Percentiles rank a stretch among this genome's conserved stretches.
Conservation (phyloP, 345 rosid genomes). For the Turnera subulata region DNA sequence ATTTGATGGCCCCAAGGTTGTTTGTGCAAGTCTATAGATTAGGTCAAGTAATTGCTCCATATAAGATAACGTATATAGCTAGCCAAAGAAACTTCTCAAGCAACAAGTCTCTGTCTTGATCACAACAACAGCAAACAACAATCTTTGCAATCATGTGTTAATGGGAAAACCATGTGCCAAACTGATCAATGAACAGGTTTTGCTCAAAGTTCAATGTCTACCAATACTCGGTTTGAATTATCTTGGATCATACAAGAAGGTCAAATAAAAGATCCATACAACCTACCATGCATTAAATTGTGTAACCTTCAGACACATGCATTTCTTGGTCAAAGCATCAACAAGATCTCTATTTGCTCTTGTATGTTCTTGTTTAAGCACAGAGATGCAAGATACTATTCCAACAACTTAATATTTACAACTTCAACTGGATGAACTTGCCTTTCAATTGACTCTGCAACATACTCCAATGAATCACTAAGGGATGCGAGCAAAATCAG, state of each 20-base stretch:
- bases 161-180: background rate
- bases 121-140: too few relatives aligned
- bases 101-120: background rate
- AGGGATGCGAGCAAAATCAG: constrained; percentile 91
- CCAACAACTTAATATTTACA: background rate
- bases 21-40: constrained; percentile 62
- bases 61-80: constrained; percentile 10
- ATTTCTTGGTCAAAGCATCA: too few relatives aligned
- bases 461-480: constrained; percentile 93
- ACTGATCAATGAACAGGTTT: background rate
- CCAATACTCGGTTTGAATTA: too few relatives aligned
- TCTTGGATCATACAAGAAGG: too few relatives aligned
- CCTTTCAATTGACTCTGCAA: constrained; percentile 99
- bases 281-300: too few relatives aligned
- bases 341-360: background rate
- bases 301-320: too few relatives aligned
- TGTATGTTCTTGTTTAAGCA: constrained; percentile 5
- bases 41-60: constrained; percentile 7
- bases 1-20: constrained; percentile 46
- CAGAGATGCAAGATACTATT: too few relatives aligned
- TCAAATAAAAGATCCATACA: too few relatives aligned
- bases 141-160: background rate
- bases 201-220: too few relatives aligned
- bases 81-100: background rate
- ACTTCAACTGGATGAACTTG: constrained; percentile 25